Conservation (phyloP, 139 green algal genomes). For the Penium margaritaceum region DNA sequence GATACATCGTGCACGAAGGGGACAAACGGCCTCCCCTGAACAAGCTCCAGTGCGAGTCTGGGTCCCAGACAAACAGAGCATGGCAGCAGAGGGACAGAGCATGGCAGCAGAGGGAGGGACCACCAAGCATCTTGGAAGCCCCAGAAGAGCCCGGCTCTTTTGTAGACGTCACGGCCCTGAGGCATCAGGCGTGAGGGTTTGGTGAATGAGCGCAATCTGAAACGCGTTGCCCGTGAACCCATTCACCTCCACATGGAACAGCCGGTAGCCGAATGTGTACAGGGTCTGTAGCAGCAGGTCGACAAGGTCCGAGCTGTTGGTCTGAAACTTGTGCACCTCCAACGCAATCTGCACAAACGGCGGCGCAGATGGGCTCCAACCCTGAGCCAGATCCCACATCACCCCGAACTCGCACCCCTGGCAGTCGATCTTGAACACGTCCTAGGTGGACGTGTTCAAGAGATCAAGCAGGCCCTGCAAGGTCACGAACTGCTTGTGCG, state of each 20-base stretch:
- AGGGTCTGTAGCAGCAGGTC: neutral
- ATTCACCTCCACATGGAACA: neutral
- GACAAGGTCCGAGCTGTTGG: neutral
- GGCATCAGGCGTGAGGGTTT: too few relatives aligned
- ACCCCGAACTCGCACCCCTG: neutral
- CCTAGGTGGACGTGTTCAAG: neutral
- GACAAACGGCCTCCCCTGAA: too few relatives aligned
- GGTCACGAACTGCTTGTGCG: conserved; percentile 3
- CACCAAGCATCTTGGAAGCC: too few relatives aligned
- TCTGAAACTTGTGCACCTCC: neutral
- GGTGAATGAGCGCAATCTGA: neutral
- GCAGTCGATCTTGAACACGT: conserved; percentile 11
- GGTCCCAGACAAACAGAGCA: too few relatives aligned
- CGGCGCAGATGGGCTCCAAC: neutral
- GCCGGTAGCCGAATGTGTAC: neutral
- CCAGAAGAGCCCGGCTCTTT: too few relatives aligned
- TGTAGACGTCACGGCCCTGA: too few relatives aligned
- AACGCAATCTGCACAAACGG: neutral
- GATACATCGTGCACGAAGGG: too few relatives aligned
- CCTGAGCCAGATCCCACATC: neutral
- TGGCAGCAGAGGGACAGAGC: too few relatives aligned
- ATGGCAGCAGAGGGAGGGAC: too few relatives aligned
- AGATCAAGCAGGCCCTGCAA: neutral
- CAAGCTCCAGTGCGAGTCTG: too few relatives aligned
- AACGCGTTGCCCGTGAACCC: neutral